phyloP scores from a whole-genome alignment of 352 stramenopile genomes.

The Globisporangium middletonii region DNA sequence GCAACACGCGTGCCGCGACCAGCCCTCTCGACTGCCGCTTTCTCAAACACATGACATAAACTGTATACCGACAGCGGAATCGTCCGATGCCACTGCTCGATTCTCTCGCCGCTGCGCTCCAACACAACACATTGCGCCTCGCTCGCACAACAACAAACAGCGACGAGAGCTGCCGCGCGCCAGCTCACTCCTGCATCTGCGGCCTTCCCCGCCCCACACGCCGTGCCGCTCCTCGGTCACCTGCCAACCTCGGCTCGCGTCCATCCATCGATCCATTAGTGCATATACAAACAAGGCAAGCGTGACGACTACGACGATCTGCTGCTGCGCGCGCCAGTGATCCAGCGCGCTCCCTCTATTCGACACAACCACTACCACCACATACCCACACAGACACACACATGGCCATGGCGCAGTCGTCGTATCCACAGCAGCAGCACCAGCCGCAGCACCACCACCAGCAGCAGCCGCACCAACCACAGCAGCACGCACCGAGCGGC shows the following conservation, averaged over 20 bases:
- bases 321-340: neutral
- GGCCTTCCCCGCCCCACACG: neutral
- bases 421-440: neutral
- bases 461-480: neutral
- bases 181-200: slow-evolving; percentile 1
- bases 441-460: neutral
- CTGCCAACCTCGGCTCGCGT: neutral
- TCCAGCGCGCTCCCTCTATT: neutral
- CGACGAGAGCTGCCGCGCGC: too few species aligned
- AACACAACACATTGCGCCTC: too few species aligned
- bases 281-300: too few species aligned
- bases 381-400: neutral
- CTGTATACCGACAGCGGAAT: too few species aligned
- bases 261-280: neutral
- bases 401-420: neutral
- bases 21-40: too few species aligned
- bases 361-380: neutral
- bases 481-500: neutral
- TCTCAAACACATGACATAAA: too few species aligned
- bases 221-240: too few species aligned
- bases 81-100: too few species aligned
- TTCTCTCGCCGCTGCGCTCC: too few species aligned
- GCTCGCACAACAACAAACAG: too few species aligned
- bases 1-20: too few species aligned
- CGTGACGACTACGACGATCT: too few species aligned